Evolutionary conservation across 192 early-diverging fungal genomes (phyloP), one percentile per base, ranked within the genome.

Genomic region (Linnemannia zychae): DNA sequence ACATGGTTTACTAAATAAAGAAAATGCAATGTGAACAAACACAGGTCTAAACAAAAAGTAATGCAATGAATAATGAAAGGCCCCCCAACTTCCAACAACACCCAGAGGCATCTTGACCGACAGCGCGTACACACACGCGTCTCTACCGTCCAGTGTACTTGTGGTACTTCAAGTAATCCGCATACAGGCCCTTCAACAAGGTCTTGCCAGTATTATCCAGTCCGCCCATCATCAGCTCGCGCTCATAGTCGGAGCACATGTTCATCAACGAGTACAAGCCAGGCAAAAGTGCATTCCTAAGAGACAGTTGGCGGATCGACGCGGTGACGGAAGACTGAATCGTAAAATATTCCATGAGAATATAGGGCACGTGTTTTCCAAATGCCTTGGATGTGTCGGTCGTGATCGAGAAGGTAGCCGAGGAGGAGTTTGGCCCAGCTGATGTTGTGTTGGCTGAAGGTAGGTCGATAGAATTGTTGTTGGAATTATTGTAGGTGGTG

Each of bases 251-350:
- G 9, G 87, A 90, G 71, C 93, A 94, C 74, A 95, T 76, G 78
- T 93, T 93, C 77, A 95, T 71, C 20, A 95, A 66, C 7, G 93
- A 80, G 86, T 92, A 94, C 4, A 93, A 63, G 2, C 92, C 93
- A 18, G 84, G 88, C 63, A 87, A 67, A 18, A 95, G 70, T 1
- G 88, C 89, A 31, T 84, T 82, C 76, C 90, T 91, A 6, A 90
- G 81, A 22, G 38, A 52, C 7, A 81, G 81, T 47, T 79, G 79
- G 17, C 81, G 80, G 74, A 91, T 88, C 33, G 84, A 88, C 33
- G 88, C 87, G 7, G 87, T 79, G 18, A 90, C 76, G 12, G 87
- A 87, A 3, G 88, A 83, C 67, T 94, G 94, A 50, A 95, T 91
- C 28, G 87, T 75, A 7, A 94, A 87, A 69, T 92, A 94, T 52